These are phyloP conservation scores for Ceratocystiopsis sp. DNA, from an alignment of 2,329 filamentous ascomycete genomes.

Conservation along the genomic window DNA sequence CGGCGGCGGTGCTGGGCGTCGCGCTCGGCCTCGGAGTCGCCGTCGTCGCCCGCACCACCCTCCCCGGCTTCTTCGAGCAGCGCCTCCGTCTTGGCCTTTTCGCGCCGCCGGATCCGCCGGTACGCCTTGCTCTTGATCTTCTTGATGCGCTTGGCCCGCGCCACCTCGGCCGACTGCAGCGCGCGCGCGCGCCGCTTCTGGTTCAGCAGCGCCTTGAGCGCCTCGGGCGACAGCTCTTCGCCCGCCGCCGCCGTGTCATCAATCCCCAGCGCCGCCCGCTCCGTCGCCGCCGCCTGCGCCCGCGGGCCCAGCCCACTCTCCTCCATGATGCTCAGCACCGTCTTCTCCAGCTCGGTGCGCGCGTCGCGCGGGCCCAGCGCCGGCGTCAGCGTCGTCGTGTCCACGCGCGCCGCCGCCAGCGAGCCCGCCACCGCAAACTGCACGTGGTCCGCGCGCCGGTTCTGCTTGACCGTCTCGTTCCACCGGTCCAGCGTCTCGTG, in stretches of 20 bases:
- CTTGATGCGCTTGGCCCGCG: slow-evolving; percentile 81
- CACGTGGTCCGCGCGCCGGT: slow-evolving; percentile 79
- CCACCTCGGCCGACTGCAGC: slow-evolving; percentile 72
- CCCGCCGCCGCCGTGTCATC: slow-evolving; percentile 44
- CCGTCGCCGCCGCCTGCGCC: slow-evolving; percentile 13
- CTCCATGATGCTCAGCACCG: slow-evolving; percentile 76
- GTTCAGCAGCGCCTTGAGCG: slow-evolving; percentile 53
- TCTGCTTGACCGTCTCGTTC: slow-evolving; percentile 90
- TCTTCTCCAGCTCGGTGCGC: slow-evolving; percentile 66
- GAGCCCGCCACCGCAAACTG: slow-evolving; percentile 71
- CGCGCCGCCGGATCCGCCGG: slow-evolving; percentile 76
- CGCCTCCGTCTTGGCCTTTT: slow-evolving; percentile 36
- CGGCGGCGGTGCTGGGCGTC: slow-evolving; percentile 53
- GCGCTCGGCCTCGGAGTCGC: slow-evolving; percentile 48
- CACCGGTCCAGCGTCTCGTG: slow-evolving; percentile 82
- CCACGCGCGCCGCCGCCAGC: slow-evolving; percentile 40
- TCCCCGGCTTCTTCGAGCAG: slow-evolving; percentile 33
- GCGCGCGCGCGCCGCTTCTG: slow-evolving; percentile 69
- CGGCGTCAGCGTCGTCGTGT: slow-evolving; percentile 35
- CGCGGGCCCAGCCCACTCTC: slow-evolving; percentile 58
- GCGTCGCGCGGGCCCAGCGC: slow-evolving; percentile 32
- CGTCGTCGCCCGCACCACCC: slow-evolving; percentile 43
- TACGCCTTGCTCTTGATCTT: slow-evolving; percentile 99
- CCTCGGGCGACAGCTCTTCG: slow-evolving; percentile 48
- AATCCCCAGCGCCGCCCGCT: slow-evolving; percentile 28